These are phyloP conservation scores for Funneliformis geosporum DNA, from an alignment of 192 early-diverging fungal species.

Conservation along the genomic window DNA sequence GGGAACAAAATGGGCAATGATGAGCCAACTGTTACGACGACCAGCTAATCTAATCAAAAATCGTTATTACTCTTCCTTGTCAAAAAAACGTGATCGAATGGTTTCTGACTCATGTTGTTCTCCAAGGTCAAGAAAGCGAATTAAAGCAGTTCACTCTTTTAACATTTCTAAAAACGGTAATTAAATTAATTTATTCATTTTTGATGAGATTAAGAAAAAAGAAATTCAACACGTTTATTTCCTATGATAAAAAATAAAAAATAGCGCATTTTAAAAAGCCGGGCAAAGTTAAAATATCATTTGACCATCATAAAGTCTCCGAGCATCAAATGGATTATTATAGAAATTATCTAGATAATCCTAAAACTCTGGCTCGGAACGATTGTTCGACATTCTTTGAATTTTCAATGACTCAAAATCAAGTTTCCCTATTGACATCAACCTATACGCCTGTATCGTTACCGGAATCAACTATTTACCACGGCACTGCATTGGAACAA, in stretches of 20 bases:
- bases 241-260: neutral
- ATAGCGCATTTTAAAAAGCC: too few species aligned
- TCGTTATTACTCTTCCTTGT: slow-evolving; percentile 30
- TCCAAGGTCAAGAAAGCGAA: neutral
- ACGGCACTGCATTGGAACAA: neutral
- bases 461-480: too few species aligned
- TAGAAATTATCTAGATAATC: neutral
- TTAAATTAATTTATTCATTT: neutral
- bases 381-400: neutral
- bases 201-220: neutral
- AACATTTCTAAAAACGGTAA: neutral
- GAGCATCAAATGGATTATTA: neutral
- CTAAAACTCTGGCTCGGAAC: neutral
- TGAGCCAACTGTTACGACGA: slow-evolving; percentile 15
- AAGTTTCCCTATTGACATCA: neutral
- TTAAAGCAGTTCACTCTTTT: neutral
- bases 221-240: neutral
- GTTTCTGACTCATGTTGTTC: neutral
- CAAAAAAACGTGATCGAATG: slow-evolving; percentile 13
- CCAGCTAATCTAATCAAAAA: slow-evolving; percentile 32
- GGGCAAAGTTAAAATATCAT: too few species aligned
- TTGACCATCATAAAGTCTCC: neutral
- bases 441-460: neutral
- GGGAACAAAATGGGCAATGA: slow-evolving; percentile 28
- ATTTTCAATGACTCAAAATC: neutral